A percentile compares a stretch with the other conserved stretches of the same genome.
These are phyloP conservation scores for Bryoglossum gracile DNA, from an alignment of 495 filamentous ascomycete genomes.

Conservation along the genomic window DNA sequence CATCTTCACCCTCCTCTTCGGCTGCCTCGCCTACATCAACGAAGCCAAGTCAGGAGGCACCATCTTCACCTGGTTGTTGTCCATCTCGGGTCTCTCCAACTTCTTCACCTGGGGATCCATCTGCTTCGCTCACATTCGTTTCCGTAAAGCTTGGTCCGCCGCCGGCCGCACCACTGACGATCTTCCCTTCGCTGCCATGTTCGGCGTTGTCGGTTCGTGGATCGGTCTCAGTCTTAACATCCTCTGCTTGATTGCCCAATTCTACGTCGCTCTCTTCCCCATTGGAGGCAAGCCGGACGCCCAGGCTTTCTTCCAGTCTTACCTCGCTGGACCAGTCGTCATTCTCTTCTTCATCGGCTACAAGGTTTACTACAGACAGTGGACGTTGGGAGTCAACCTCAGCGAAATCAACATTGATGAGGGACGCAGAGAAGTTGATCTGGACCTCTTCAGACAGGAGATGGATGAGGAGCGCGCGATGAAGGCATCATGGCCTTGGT, in stretches of 20 bases:
- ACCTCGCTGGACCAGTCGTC: slow-evolving; percentile 76
- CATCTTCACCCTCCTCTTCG: slow-evolving; percentile 45
- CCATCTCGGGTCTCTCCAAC: slow-evolving; percentile 77
- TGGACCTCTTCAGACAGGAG: slow-evolving; percentile 16
- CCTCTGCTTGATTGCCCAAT: slow-evolving; percentile 85
- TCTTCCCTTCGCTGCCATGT: slow-evolving; percentile 73
- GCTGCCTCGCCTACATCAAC: slow-evolving; percentile 48
- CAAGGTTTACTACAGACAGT: slow-evolving; percentile 61
- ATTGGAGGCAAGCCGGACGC: slow-evolving; percentile 46
- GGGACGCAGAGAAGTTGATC: slow-evolving; percentile 46
- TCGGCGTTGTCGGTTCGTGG: slow-evolving; percentile 77
- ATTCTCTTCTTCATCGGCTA: slow-evolving; percentile 67
- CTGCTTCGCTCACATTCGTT: slow-evolving; percentile 84
- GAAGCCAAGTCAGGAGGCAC: slow-evolving; percentile 32
- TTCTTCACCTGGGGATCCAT: slow-evolving; percentile 93
- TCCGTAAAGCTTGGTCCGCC: slow-evolving; percentile 70
- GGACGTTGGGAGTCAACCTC: slow-evolving; percentile 41
- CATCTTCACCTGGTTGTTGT: slow-evolving; percentile 82
- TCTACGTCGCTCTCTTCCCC: slow-evolving; percentile 86
- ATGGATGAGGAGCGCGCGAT: slow-evolving; percentile 41
- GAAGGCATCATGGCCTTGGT: slow-evolving; percentile 42
- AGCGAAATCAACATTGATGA: slow-evolving; percentile 52
- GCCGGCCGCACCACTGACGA: slow-evolving; percentile 67
- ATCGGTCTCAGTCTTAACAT: slow-evolving; percentile 72
- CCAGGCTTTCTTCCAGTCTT: slow-evolving; percentile 68